Evolutionary conservation across 2,329 filamentous ascomycete species (phyloP).

Genomic region (Colletotrichum costaricense): DNA sequence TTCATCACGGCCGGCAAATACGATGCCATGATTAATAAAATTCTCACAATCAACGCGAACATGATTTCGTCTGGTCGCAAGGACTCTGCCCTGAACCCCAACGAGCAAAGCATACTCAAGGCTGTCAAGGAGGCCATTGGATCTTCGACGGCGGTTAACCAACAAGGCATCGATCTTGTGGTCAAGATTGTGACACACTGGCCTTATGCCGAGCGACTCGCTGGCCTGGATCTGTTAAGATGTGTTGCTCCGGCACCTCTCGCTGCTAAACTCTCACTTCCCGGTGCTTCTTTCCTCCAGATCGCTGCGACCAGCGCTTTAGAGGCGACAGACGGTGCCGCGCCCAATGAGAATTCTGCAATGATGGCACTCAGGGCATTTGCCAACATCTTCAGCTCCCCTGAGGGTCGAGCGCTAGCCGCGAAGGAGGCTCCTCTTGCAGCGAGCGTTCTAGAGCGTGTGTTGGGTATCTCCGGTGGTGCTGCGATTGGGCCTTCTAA

Average conservation of each 20-base stretch:
- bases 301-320: slow-evolving; percentile 54
- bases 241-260: slow-evolving; percentile 77
- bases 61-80: slow-evolving; percentile 79
- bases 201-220: slow-evolving; percentile 83
- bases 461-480: slow-evolving; percentile 62
- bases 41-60: slow-evolving; percentile 78
- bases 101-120: slow-evolving; percentile 73
- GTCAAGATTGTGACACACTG: slow-evolving; percentile 81
- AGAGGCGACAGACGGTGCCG: slow-evolving; percentile 59
- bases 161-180: slow-evolving; percentile 70
- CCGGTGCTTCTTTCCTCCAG: slow-evolving; percentile 70
- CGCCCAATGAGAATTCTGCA: slow-evolving; percentile 79
- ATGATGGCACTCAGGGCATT: slow-evolving; percentile 89
- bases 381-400: slow-evolving; percentile 84
- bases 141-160: slow-evolving; percentile 59
- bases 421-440: slow-evolving; percentile 69
- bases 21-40: slow-evolving; percentile 79
- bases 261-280: slow-evolving; percentile 70
- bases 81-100: slow-evolving; percentile 77
- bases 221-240: slow-evolving; percentile 89
- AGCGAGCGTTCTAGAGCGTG: slow-evolving; percentile 71
- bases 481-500: slow-evolving; percentile 68
- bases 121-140: slow-evolving; percentile 74
- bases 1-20: slow-evolving; percentile 80
- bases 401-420: slow-evolving; percentile 75